Base-by-base conservation (phyloP, 768 basidiomycete genomes). In the Boletus huronensis region DNA sequence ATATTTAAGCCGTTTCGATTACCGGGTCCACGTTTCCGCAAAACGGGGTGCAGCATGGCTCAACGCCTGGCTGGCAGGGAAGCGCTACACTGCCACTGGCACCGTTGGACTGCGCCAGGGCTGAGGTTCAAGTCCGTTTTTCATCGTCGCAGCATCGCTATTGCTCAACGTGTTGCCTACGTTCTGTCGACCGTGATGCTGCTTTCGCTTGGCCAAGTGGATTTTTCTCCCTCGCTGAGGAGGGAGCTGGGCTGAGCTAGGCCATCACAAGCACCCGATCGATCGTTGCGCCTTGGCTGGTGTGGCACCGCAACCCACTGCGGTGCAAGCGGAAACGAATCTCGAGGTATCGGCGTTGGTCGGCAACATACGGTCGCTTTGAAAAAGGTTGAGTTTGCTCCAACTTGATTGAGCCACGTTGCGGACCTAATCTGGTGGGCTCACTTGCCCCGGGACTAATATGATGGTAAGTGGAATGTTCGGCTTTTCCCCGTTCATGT, bases 321-420 rank as follows among this genome's bases (percentile, higher is more conserved):
- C 46, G 25, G 45, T 53, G 50, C 50, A 23, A 34, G 36, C 54
- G 64, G 63, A 64, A 58, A 64, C 59, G 63, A 64, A 41, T 62
- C 63, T 64, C 63, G 63, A 64, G 59, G 63, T 55, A 53, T 64
- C 51, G 36, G 57, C 63, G 50, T 59, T 54, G 57, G 49, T 46
- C 23, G 32, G 29, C 58, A 60, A 59, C 14, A 3, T 34, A 26
- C 32, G 11, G 47, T 25, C 46, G 47, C 41, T 59, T 59, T 54
- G 38, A 51, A 48, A 61, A 58, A 53, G 35, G 55, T 57, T 50
- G 51, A 58, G 61, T 60, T 54, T 34, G 53, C 45, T 32, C 49
- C 48, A 35, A 11, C 41, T 36, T 21, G 45, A 46, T 23, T 29
- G 19, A 8, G 6, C 57, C 64, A 65, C 55, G 64, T 60, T 54